phyloP scores from a whole-genome alignment of 148 eudicot genomes.

The Rhododendron griersonianum region DNA sequence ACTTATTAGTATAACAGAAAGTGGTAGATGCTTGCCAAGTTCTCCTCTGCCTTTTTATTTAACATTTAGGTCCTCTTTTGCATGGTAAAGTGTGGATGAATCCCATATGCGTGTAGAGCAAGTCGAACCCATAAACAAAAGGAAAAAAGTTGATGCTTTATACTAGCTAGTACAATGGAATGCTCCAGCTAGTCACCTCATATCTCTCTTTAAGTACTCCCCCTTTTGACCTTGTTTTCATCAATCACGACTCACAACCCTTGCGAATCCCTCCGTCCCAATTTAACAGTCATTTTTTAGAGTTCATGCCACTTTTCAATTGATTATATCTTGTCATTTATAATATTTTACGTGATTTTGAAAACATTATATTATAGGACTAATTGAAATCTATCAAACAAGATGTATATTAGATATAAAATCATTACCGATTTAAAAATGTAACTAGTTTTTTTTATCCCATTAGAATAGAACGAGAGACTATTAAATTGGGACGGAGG shows the following conservation, averaged over 20 bases:
- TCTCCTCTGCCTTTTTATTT: not conserved
- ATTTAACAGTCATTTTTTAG: rapidly evolving
- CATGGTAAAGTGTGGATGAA: not conserved
- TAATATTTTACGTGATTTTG: too few relatives aligned
- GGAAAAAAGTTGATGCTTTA: not conserved
- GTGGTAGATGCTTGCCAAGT: not conserved
- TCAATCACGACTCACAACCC: not conserved
- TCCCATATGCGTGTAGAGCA: constrained; percentile 3
- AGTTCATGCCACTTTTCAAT: too few relatives aligned
- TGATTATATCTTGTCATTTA: too few relatives aligned
- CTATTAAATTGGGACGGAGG: too few relatives aligned
- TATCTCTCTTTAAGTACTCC: not conserved
- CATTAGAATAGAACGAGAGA: too few relatives aligned
- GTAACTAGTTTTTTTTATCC: too few relatives aligned
- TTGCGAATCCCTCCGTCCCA: too few relatives aligned
- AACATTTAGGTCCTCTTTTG: not conserved
- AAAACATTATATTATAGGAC: too few relatives aligned
- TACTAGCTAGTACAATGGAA: not conserved
- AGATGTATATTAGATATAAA: too few relatives aligned
- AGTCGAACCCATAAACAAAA: not conserved
- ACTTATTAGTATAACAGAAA: not conserved
- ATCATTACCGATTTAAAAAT: too few relatives aligned
- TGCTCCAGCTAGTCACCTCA: not conserved
- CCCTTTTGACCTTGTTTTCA: not conserved
- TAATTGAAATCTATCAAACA: too few relatives aligned